Conservation (phyloP, 192 early-diverging fungal genomes). For the Backusella mclennaniae region DNA sequence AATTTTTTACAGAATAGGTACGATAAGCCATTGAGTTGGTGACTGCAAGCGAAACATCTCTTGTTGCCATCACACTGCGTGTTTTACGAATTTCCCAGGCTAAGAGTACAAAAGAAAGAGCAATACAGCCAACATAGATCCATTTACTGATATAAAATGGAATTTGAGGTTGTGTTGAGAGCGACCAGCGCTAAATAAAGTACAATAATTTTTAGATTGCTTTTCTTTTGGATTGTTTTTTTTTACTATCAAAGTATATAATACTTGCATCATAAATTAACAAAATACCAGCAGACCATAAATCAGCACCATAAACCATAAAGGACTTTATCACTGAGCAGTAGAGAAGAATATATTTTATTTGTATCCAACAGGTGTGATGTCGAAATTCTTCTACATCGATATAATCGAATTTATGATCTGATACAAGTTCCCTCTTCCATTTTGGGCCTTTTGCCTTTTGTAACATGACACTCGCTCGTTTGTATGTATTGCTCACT, state of each 20-base stretch:
- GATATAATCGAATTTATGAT: conserved; percentile 89
- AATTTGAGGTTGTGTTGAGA: conserved; percentile 37
- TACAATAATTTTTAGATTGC: neutral
- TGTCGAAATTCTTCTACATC: conserved; percentile 74
- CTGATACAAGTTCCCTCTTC: conserved; percentile 75
- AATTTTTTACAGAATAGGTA: conserved; percentile 71
- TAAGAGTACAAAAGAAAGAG: conserved; percentile 67
- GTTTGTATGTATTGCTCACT: conserved; percentile 3
- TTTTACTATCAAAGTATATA: neutral
- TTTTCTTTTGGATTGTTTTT: conserved; percentile 9
- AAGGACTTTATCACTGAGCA: conserved; percentile 67
- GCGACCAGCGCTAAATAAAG: conserved; percentile 30
- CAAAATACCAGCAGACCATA: conserved; percentile 71
- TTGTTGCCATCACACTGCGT: conserved; percentile 54
- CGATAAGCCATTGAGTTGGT: conserved; percentile 74
- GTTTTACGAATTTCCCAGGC: conserved; percentile 71
- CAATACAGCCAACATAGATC: conserved; percentile 60
- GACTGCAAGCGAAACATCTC: conserved; percentile 77
- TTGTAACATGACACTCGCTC: conserved; percentile 8
- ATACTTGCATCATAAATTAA: conserved; percentile 38
- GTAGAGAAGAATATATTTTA: conserved; percentile 59
- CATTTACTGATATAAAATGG: conserved; percentile 49
- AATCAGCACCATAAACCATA: conserved; percentile 78
- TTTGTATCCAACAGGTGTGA: conserved; percentile 37
- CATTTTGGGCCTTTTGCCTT: conserved; percentile 56